These are phyloP conservation scores for Pirum gemmata DNA, from an alignment of 78 protist species.

Conservation along the genomic window DNA sequence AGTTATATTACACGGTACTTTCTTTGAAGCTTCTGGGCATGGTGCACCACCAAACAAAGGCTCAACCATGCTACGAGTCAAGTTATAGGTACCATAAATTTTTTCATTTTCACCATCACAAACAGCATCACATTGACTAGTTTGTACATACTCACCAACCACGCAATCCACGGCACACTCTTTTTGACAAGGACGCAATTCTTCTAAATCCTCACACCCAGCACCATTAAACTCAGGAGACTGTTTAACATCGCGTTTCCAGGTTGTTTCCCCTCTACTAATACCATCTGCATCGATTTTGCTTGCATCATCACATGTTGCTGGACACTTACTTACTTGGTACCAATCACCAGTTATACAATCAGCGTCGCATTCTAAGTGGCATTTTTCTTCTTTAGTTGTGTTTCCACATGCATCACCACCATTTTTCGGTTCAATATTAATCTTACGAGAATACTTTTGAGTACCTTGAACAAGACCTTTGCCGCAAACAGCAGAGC, in stretches of 20 bases:
- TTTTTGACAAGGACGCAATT: neutral
- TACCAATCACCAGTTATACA: neutral
- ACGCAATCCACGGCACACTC: neutral
- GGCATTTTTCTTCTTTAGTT: neutral
- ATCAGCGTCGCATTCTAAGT: neutral
- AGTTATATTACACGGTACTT: neutral
- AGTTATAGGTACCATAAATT: neutral
- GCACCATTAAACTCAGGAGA: neutral
- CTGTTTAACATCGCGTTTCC: neutral
- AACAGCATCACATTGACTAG: neutral
- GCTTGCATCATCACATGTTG: neutral
- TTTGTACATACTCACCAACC: neutral
- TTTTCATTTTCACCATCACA: neutral
- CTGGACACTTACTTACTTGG: neutral
- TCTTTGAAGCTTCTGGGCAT: neutral
- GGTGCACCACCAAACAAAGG: neutral
- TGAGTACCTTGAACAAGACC: neutral
- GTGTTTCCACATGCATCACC: neutral
- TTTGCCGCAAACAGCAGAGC: neutral
- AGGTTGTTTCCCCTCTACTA: no score
- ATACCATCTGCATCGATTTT: neutral
- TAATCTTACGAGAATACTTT: neutral
- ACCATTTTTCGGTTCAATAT: neutral
- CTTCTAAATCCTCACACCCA: neutral
- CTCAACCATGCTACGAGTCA: neutral